These are phyloP conservation scores for Cicer bijugum DNA, from an alignment of 306 rosid species.

Conservation along the genomic window DNA sequence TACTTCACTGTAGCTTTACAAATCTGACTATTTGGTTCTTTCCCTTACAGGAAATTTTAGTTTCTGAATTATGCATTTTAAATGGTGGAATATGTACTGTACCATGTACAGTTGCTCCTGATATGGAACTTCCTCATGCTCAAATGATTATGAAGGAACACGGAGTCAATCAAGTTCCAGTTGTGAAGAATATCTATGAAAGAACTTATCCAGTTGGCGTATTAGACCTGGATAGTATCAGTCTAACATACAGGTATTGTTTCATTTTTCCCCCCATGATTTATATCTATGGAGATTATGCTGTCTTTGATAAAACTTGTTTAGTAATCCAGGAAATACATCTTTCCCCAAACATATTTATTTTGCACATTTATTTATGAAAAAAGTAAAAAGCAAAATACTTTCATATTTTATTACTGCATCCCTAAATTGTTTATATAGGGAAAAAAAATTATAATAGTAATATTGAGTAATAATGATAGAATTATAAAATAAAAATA, in stretches of 20 bases:
- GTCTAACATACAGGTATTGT: slow-evolving; percentile 77
- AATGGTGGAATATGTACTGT: slow-evolving; percentile 62
- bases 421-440: too few relatives aligned
- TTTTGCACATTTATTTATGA: slow-evolving; percentile 5
- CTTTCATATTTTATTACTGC: too few relatives aligned
- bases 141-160: slow-evolving; percentile 70
- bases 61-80: slow-evolving; percentile 78
- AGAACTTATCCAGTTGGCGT: slow-evolving; percentile 76
- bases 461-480: too few relatives aligned
- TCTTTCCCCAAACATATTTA: slow-evolving; percentile 6
- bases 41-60: slow-evolving; percentile 63
- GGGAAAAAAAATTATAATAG: too few relatives aligned
- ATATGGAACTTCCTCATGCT: slow-evolving; percentile 77
- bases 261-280: slow-evolving; percentile 20
- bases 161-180: slow-evolving; percentile 67
- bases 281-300: slow-evolving; percentile 5
- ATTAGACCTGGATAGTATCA: slow-evolving; percentile 74
- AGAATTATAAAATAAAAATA: too few relatives aligned
- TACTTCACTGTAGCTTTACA: slow-evolving; percentile 27
- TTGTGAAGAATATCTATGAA: slow-evolving; percentile 58
- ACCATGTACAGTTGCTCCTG: slow-evolving; percentile 82
- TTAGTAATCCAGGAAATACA: slow-evolving; percentile 1
- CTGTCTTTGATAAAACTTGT: neutral
- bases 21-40: slow-evolving; percentile 43
- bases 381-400: too few relatives aligned